A percentile compares a stretch with the other conserved stretches of the same genome.
Evolutionary conservation across 1,284 basidiomycete species (phyloP).

Genomic region (Trichosporon sp.): DNA sequence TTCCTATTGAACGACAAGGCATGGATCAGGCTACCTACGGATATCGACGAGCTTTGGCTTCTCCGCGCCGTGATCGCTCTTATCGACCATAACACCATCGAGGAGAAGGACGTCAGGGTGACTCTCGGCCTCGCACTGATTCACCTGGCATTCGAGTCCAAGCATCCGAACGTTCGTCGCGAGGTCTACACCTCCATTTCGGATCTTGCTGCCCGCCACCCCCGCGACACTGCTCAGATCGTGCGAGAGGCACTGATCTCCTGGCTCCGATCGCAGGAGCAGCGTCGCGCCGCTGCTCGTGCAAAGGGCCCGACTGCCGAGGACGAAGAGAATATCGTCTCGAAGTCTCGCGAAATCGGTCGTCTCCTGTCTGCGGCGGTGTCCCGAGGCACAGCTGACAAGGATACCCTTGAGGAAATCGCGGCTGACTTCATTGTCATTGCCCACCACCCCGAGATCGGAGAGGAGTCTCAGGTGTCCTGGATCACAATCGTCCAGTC

Average conservation of each 20-base stretch:
- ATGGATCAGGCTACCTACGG: constrained; percentile 63
- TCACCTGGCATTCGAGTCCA: constrained; percentile 61
- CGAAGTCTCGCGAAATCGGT: constrained; percentile 37
- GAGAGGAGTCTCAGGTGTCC: constrained; percentile 58
- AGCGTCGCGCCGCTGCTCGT: constrained; percentile 19
- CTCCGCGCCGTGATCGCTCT: constrained; percentile 61
- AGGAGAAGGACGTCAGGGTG: constrained; percentile 55
- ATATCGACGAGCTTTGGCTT: constrained; percentile 71
- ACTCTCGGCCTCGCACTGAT: constrained; percentile 63
- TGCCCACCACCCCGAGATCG: constrained; percentile 66
- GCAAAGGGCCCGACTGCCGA: constrained; percentile 21
- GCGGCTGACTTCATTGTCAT: constrained; percentile 59
- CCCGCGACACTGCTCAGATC: constrained; percentile 55
- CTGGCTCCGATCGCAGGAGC: constrained; percentile 36
- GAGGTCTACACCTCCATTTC: constrained; percentile 52
- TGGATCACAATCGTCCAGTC: constrained; percentile 81
- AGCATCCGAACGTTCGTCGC: constrained; percentile 55
- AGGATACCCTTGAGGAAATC: constrained; percentile 28
- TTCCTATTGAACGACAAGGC: constrained; percentile 83
- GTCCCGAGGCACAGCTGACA: constrained; percentile 17
- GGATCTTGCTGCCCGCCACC: constrained; percentile 32
- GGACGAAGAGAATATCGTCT: constrained; percentile 28
- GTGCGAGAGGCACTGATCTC: constrained; percentile 56
- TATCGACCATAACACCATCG: constrained; percentile 56
- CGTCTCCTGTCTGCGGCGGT: constrained; percentile 25